Evolutionary conservation across 306 rosid genomes (phyloP), one percentile per base, ranked within the genome.

Genomic region (Prunus padus): DNA sequence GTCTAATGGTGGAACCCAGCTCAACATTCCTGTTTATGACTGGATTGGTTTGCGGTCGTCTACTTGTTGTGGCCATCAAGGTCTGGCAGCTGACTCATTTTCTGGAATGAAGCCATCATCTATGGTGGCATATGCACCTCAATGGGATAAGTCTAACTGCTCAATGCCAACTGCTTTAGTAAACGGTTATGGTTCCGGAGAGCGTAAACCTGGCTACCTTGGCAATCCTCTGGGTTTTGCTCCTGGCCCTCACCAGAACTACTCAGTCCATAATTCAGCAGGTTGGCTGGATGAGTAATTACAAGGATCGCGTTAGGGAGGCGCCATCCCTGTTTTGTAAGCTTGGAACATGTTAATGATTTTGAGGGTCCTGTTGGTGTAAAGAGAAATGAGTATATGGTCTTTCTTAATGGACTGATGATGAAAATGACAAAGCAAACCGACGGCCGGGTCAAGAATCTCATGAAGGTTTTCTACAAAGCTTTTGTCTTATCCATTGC

Each of bases 91-190:
- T 7, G 80, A 76, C 59, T 59, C 81, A 23, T 54, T 86, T 65
- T 87, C 78, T 72, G 45, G 65, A 71, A 86, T n/a, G 73, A 71
- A 51, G 61, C 57, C 85, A 22, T 78, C 90, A 42, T 81, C 88
- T 28, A 85, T 87, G 82, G 81, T 80, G 42, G 86, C 88, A 49
- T 88, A 84, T 75, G 86, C 87, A 19, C 87, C 97, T 31, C 85
- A 82, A 59, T 22, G 87, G 14, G 85, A 91, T 71, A 87, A 82
- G 59, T 23, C 81, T 30, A 87, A 82, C 85, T 82, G 76, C 72
- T 37, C 30, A 8, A 72, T 81, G 52, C 65, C 55, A 64, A 77
- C 71, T 23, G 51, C 83, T 75, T 54, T 81, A 22, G 82, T 82
- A 70, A 76, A 52, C 25, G 67, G 44, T 57, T 57, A 50, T 57